phyloP scores from a whole-genome alignment of 108 stramenopile genomes.

The Nannochloropsis salina region DNA sequence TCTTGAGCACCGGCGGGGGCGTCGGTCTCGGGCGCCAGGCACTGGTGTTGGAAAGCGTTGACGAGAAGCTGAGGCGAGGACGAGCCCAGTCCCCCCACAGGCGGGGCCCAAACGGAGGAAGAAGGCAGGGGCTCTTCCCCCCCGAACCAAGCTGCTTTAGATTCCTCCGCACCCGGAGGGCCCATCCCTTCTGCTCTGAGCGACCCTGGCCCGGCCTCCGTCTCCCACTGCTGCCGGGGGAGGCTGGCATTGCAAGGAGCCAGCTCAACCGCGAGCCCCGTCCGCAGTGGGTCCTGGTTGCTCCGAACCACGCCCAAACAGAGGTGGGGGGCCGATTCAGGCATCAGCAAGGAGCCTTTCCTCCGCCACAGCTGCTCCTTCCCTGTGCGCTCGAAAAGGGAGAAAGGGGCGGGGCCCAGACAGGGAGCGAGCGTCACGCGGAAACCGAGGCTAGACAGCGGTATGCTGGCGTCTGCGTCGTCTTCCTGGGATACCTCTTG shows the following conservation, averaged over 20 bases:
- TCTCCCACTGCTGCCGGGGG: slow-evolving; percentile 7
- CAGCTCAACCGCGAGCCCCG: slow-evolving; percentile 21
- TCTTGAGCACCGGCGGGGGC: slow-evolving; percentile 20
- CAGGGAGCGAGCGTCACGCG: neutral
- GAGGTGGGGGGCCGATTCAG: neutral
- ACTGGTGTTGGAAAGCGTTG: slow-evolving; percentile 26
- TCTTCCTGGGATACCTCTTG: too few relatives aligned
- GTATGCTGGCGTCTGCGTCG: neutral
- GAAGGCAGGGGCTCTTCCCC: neutral
- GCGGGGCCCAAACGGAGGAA: neutral
- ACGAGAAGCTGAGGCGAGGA: neutral
- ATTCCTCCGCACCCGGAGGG: neutral
- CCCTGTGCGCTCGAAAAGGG: neutral
- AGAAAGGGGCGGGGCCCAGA: neutral
- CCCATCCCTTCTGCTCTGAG: too few relatives aligned
- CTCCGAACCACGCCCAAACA: slow-evolving; percentile 21
- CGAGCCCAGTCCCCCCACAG: neutral
- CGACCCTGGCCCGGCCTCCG: neutral
- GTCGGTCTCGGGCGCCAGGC: slow-evolving; percentile 21
- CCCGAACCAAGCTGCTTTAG: neutral
- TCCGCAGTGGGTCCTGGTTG: neutral
- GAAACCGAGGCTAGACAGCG: neutral
- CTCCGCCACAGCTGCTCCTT: neutral
- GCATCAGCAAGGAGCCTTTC: neutral
- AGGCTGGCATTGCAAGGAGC: neutral